Conservation (phyloP, 2,329 filamentous ascomycete species). For the Xylaria sp. region DNA sequence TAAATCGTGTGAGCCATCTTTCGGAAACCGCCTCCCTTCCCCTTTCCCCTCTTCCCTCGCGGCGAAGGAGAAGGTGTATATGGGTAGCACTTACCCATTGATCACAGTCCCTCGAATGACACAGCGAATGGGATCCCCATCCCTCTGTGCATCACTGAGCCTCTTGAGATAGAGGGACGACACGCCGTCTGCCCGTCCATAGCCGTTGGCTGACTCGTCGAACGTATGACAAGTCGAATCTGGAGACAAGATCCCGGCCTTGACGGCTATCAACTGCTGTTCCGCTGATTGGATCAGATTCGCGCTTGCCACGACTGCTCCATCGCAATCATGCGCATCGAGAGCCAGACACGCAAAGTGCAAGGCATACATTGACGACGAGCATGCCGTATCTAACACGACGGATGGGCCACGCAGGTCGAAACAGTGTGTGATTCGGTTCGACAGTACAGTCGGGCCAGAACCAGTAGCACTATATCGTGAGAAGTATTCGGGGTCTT, state of each 20-base stretch:
- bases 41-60: no score
- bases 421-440: conserved; percentile 38
- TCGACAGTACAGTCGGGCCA: conserved; percentile 31
- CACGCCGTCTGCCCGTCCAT: conserved; percentile 52
- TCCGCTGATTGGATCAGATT: conserved; percentile 9
- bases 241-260: conserved; percentile 9
- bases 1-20: neutral
- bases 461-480: conserved; percentile 34
- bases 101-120: conserved; percentile 42
- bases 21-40: no score
- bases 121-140: conserved; percentile 41
- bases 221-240: conserved; percentile 22
- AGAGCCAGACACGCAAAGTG: conserved; percentile 10
- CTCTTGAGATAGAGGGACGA: conserved; percentile 48
- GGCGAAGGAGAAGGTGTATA: neutral
- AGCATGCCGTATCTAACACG: conserved; percentile 9
- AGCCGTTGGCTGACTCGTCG: conserved; percentile 42
- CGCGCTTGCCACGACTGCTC: conserved; percentile 5
- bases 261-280: neutral
- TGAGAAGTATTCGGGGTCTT: conserved; percentile 29
- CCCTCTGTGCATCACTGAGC: conserved; percentile 45
- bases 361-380: conserved; percentile 10
- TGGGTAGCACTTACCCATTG: conserved; percentile 31
- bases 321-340: conserved; percentile 11
- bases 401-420: conserved; percentile 20